Percentiles rank a stretch among this genome's conserved stretches.
phyloP scores from a whole-genome alignment of 805 yeast genomes.

The Jamesozyma hellenica region DNA sequence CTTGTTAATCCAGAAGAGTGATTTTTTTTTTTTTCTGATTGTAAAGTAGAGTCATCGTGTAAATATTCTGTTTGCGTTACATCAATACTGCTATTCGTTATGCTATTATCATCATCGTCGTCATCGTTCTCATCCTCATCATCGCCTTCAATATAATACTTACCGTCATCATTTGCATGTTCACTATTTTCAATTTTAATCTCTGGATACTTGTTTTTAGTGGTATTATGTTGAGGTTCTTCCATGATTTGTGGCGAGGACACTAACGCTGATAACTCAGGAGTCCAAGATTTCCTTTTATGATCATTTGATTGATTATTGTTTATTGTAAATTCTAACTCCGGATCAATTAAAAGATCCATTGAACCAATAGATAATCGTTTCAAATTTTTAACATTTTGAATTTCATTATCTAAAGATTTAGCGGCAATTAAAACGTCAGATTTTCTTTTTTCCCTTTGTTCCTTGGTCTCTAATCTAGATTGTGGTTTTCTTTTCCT shows the following conservation, averaged over 20 bases:
- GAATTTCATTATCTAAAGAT: slow-evolving; percentile 65
- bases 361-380: slow-evolving; percentile 58
- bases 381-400: slow-evolving; percentile 63
- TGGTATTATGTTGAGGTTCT: background rate
- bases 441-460: slow-evolving; percentile 31
- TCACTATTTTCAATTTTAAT: no score
- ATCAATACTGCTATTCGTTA: slow-evolving; percentile 12
- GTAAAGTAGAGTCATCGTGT: slow-evolving; percentile 7
- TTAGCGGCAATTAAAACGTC: slow-evolving; percentile 55
- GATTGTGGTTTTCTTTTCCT: slow-evolving; percentile 2
- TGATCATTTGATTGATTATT: slow-evolving; percentile 10
- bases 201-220: background rate
- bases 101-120: slow-evolving; percentile 15
- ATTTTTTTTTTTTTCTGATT: background rate
- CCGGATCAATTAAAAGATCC: slow-evolving; percentile 54
- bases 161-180: no score
- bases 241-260: background rate
- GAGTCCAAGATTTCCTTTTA: slow-evolving; percentile 13
- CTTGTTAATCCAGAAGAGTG: background rate
- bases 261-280: background rate
- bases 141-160: no score
- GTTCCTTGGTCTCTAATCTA: slow-evolving; percentile 1
- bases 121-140: slow-evolving; percentile 1
- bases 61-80: slow-evolving; percentile 23
- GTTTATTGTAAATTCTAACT: slow-evolving; percentile 42